Base-by-base conservation (phyloP, 345 rosid species). In the Arabis hirsuta region DNA sequence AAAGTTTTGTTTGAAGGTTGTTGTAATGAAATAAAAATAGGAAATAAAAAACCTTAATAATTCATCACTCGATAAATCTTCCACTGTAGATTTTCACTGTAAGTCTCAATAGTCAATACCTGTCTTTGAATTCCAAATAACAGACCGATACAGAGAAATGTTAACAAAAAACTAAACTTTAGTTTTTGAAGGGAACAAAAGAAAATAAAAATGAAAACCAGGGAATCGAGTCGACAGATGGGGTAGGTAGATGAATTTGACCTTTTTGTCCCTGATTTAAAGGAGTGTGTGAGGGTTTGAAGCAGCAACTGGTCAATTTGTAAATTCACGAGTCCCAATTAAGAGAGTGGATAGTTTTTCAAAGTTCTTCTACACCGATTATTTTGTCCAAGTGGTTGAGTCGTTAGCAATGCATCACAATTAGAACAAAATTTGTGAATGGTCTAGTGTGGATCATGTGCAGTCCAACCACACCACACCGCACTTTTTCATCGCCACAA, bases 21-120 rank as follows among this genome's bases (percentile, higher is more conserved):
- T 47, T 76, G 76, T 76, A 63, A 69, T 70, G 69, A 55, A 64
- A 76, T 70, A 19, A 62, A 62, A 64, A 43, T 74, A 73, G 59
- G 42, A 3, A 16, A 27, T 14, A 6, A n/a, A 46, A 3, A 27
- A 3, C 0, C 4, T 27, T 6, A 59, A 59, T 59, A 12, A 57
- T 29, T 67, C 13, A 43, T 13, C 38, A 64, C 60, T 66, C 26
- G n/a, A 46, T 65, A 6, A 60, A 63, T 56, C 67, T 16, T 9
- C 47, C 3, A 50, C 31, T 45, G 24, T 22, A 22, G 24, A 22
- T 67, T 67, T 52, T 66, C 62, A 74, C 73, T 60, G 69, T 67
- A 32, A 60, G 43, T 69, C 57, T 55, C 69, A 27, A 22, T 22
- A 22, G n/a, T 27, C 31, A 48, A 24, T 26, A 41, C 20, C 59